Percentiles rank a stretch among this genome's conserved stretches.
Conservation (phyloP, 2,329 filamentous ascomycete species). For the Sclerotinia nivalis region DNA sequence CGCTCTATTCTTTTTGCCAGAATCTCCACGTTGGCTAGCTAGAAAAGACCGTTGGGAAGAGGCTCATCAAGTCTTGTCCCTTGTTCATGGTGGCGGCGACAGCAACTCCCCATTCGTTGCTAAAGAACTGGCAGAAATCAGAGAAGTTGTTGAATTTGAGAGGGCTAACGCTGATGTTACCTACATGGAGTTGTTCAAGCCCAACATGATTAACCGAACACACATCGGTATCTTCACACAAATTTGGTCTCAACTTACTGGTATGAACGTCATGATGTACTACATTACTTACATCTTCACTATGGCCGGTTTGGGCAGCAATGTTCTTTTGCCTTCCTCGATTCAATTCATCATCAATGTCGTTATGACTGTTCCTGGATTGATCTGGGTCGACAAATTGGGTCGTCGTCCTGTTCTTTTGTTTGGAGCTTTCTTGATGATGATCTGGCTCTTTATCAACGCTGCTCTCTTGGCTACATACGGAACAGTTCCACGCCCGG, state of each 20-base stretch:
- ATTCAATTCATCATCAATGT: slow-evolving; percentile 82
- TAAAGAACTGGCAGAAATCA: slow-evolving; percentile 71
- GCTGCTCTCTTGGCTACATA: slow-evolving; percentile 50
- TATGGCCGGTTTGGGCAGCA: slow-evolving; percentile 66
- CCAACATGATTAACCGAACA: slow-evolving; percentile 72
- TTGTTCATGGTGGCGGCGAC: slow-evolving; percentile 65
- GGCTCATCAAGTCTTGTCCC: slow-evolving; percentile 45
- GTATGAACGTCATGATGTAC: slow-evolving; percentile 74
- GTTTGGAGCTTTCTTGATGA: slow-evolving; percentile 49
- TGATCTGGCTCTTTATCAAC: slow-evolving; percentile 48
- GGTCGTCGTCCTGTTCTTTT: slow-evolving; percentile 70
- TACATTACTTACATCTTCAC: slow-evolving; percentile 60
- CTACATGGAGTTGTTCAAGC: slow-evolving; percentile 71
- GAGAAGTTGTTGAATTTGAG: slow-evolving; percentile 76
- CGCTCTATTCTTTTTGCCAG: slow-evolving; percentile 61
- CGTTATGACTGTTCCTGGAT: slow-evolving; percentile 72
- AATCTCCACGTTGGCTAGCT: slow-evolving; percentile 64
- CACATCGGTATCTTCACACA: slow-evolving; percentile 71
- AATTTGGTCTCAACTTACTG: slow-evolving; percentile 75
- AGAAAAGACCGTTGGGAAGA: slow-evolving; percentile 64
- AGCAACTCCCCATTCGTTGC: slow-evolving; percentile 63
- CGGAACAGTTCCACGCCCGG: slow-evolving; percentile 41
- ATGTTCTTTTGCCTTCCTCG: slow-evolving; percentile 63
- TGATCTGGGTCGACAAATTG: slow-evolving; percentile 74
- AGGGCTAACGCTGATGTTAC: slow-evolving; percentile 66